Percentiles rank a stretch among this genome's conserved stretches.
Conservation (phyloP, 2,329 filamentous ascomycete species). For the Paraconiothyrium sp. region DNA sequence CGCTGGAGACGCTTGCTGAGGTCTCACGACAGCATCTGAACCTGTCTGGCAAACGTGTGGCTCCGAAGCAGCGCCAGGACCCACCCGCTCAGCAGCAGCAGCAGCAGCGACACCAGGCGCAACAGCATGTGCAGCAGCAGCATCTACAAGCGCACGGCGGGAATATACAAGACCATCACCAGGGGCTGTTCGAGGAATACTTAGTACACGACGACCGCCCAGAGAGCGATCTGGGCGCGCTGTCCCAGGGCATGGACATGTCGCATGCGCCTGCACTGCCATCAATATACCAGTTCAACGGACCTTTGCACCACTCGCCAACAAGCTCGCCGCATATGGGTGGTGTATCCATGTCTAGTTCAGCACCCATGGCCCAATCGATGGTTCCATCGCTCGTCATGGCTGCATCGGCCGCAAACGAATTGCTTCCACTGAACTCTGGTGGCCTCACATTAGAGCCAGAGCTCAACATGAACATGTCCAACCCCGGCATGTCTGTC, state of each 20-base stretch:
- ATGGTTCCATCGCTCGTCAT: conserved; percentile 51
- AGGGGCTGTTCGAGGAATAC: conserved; percentile 47
- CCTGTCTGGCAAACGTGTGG: conserved; percentile 57
- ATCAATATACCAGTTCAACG: conserved; percentile 52
- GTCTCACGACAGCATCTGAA: conserved; percentile 80
- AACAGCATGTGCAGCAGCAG: conserved; percentile 20
- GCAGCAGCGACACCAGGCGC: conserved; percentile 17
- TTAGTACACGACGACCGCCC: conserved; percentile 49
- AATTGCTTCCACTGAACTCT: conserved; percentile 49
- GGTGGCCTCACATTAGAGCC: conserved; percentile 46
- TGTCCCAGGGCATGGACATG: conserved; percentile 45
- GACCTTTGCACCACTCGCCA: conserved; percentile 48
- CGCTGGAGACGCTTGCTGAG: conserved; percentile 86
- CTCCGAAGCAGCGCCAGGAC: conserved; percentile 40
- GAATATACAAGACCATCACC: conserved; percentile 28
- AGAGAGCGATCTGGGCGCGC: conserved; percentile 36
- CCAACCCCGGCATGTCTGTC: conserved; percentile 41
- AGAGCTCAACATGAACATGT: conserved; percentile 43
- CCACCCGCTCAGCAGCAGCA: conserved; percentile 27
- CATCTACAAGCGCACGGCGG: conserved; percentile 23
- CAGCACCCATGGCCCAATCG: conserved; percentile 39
- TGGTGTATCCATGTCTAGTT: conserved; percentile 38
- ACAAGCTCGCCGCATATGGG: conserved; percentile 46
- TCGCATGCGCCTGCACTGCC: conserved; percentile 45
- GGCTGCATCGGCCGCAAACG: conserved; percentile 52